A percentile compares a stretch with the other conserved stretches of the same genome.
Evolutionary conservation across 345 rosid species (phyloP).

Genomic region (Trapa incisa): DNA sequence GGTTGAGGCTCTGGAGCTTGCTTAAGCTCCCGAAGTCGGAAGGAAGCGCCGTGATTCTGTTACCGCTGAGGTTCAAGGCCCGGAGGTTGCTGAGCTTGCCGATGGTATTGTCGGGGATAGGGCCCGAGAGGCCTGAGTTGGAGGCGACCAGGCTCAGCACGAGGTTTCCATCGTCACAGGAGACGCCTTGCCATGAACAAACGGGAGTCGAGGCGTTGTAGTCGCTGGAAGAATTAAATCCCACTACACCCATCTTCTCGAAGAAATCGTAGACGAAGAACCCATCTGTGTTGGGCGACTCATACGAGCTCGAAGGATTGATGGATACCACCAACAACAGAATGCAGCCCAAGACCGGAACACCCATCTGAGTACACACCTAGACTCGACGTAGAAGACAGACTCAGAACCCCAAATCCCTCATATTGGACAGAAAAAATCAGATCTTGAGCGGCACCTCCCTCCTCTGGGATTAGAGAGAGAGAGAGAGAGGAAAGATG

Average conservation of each 20-base stretch:
- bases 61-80: constrained; percentile 69
- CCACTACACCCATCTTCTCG: constrained; percentile 49
- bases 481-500: neutral
- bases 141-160: constrained; percentile 42
- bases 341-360: constrained; percentile 30
- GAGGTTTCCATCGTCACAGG: constrained; percentile 45
- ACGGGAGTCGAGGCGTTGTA: constrained; percentile 42
- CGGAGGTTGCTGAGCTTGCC: constrained; percentile 78
- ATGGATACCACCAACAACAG: constrained; percentile 37
- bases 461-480: too few relatives aligned
- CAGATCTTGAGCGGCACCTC: neutral
- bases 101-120: constrained; percentile 69
- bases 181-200: constrained; percentile 67
- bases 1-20: constrained; percentile 53
- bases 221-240: constrained; percentile 21
- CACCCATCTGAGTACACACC: constrained; percentile 35
- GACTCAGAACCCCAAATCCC: constrained; percentile 5
- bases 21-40: constrained; percentile 84
- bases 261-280: constrained; percentile 61
- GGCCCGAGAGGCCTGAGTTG: constrained; percentile 55
- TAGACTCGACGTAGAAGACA: constrained; percentile 9
- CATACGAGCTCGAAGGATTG: constrained; percentile 13
- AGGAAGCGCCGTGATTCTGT: constrained; percentile 66
- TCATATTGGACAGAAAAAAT: neutral
- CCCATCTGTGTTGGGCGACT: constrained; percentile 82